A percentile compares a stretch with the other conserved stretches of the same genome.
phyloP scores from a whole-genome alignment of 1,139 yeast genomes.

The Eremothecium sinecaudum region DNA sequence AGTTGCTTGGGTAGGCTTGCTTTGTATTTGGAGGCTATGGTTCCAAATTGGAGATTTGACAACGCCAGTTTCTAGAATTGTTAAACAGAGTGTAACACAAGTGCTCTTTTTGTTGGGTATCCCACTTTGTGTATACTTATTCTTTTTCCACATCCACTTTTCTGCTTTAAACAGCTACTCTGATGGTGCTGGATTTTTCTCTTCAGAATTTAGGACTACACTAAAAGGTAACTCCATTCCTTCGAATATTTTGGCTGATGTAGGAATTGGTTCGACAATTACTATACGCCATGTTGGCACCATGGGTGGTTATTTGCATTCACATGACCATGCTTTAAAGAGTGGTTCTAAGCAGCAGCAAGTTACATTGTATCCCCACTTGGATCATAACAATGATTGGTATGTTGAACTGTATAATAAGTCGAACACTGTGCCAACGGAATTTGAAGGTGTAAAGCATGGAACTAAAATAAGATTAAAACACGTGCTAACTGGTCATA shows the following conservation, averaged over 20 bases:
- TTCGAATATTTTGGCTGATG: slow-evolving; percentile 59
- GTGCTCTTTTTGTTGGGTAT: slow-evolving; percentile 55
- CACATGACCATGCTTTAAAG: slow-evolving; percentile 77
- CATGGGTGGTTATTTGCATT: slow-evolving; percentile 90
- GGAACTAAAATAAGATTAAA: slow-evolving; percentile 73
- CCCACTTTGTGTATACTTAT: slow-evolving; percentile 58
- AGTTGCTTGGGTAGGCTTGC: slow-evolving; percentile 78
- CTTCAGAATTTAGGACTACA: slow-evolving; percentile 78
- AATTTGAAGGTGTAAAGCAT: slow-evolving; percentile 55
- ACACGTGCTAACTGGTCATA: slow-evolving; percentile 60
- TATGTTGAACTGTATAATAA: slow-evolving; percentile 57
- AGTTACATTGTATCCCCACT: slow-evolving; percentile 84
- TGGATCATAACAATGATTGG: slow-evolving; percentile 87
- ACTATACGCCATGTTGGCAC: slow-evolving; percentile 77
- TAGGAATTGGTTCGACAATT: slow-evolving; percentile 77
- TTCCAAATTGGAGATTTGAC: slow-evolving; percentile 76
- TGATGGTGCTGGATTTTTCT: slow-evolving; percentile 83
- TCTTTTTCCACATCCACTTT: slow-evolving; percentile 76
- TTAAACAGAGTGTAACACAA: slow-evolving; percentile 40
- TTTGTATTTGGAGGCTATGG: slow-evolving; percentile 77
- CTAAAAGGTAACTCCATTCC: slow-evolving; percentile 67
- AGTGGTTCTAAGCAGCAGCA: slow-evolving; percentile 95
- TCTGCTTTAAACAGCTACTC: slow-evolving; percentile 62
- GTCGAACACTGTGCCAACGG: slow-evolving; percentile 36
- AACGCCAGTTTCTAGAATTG: slow-evolving; percentile 21